Conservation (phyloP, 2,329 filamentous ascomycete species). For the Knoxdaviesia capensis region DNA sequence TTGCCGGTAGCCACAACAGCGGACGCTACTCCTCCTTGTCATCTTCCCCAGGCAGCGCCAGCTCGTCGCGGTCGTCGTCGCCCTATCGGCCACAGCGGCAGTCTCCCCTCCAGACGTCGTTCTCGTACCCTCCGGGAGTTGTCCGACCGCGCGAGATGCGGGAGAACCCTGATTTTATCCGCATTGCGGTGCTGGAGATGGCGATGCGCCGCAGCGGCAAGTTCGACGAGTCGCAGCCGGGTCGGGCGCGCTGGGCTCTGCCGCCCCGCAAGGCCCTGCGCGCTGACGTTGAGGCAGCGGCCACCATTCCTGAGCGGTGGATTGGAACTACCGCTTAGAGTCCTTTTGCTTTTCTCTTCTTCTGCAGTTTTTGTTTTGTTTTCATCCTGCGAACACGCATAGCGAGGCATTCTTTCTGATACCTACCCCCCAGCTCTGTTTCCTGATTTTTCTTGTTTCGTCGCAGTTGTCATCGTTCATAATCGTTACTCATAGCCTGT, state of each 20-base stretch:
- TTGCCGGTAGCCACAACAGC: constrained; percentile 11
- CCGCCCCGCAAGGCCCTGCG: constrained; percentile 38
- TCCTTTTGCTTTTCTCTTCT: background rate
- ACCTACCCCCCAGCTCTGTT: background rate
- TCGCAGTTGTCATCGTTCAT: no score
- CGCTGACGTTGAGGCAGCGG: constrained; percentile 33
- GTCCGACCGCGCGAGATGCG: constrained; percentile 46
- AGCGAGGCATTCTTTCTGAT: background rate
- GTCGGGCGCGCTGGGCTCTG: constrained; percentile 46
- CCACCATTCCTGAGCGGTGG: constrained; percentile 41
- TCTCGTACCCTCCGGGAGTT: constrained; percentile 21
- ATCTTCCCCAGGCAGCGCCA: constrained; percentile 11
- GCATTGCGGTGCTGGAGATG: constrained; percentile 53
- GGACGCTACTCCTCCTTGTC: constrained; percentile 1
- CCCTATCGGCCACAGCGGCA: constrained; percentile 11
- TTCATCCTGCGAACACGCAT: background rate
- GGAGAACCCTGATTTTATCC: constrained; percentile 51
- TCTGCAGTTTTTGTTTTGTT: background rate
- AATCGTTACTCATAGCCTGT: no score
- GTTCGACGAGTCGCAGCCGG: constrained; percentile 43
- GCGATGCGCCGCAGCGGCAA: constrained; percentile 48
- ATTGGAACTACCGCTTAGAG: constrained; percentile 10
- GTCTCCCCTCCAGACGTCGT: constrained; percentile 12
- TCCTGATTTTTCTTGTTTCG: no score
- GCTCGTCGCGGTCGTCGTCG: constrained; percentile 9